These are phyloP conservation scores for Dendrostoma leiphaemia DNA, from an alignment of 2,329 filamentous ascomycete species.

Conservation along the genomic window DNA sequence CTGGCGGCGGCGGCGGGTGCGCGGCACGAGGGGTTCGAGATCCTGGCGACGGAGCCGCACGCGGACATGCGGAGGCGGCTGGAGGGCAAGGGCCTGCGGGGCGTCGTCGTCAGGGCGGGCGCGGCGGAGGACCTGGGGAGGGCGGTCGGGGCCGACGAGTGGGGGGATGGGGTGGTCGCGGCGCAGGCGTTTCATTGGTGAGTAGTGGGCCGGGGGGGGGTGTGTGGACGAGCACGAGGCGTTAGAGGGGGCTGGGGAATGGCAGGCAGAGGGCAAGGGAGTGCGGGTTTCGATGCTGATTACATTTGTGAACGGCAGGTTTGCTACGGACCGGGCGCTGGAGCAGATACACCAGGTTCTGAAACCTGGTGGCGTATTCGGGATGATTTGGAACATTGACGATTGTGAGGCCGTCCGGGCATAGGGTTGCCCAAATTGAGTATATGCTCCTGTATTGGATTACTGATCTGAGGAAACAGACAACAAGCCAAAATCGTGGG, in stretches of 20 bases:
- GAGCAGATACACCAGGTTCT: constrained; percentile 66
- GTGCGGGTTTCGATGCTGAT: too few species aligned
- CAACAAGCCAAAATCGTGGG: constrained; percentile 60
- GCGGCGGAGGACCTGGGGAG: constrained; percentile 51
- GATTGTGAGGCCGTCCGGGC: constrained; percentile 46
- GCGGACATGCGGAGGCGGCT: constrained; percentile 63
- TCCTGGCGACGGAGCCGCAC: constrained; percentile 60
- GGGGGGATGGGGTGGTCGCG: constrained; percentile 63
- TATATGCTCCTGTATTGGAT: too few species aligned
- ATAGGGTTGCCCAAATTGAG: background rate
- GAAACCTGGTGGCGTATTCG: constrained; percentile 57
- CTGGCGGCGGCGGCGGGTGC: constrained; percentile 54
- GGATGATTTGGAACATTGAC: constrained; percentile 73
- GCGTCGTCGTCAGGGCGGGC: constrained; percentile 56
- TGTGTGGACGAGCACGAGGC: too few species aligned
- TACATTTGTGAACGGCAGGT: constrained; percentile 46
- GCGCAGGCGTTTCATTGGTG: constrained; percentile 66
- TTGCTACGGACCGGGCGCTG: constrained; percentile 61
- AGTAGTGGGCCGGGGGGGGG: too few species aligned
- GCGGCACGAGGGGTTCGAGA: constrained; percentile 53
- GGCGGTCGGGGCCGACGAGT: constrained; percentile 47
- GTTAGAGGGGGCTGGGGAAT: too few species aligned
- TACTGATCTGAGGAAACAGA: constrained; percentile 39
- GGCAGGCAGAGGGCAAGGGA: too few species aligned
- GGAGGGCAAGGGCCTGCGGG: constrained; percentile 52